Evolutionary conservation across 805 yeast species (phyloP).

Genomic region (Sungouiella thailandica): DNA sequence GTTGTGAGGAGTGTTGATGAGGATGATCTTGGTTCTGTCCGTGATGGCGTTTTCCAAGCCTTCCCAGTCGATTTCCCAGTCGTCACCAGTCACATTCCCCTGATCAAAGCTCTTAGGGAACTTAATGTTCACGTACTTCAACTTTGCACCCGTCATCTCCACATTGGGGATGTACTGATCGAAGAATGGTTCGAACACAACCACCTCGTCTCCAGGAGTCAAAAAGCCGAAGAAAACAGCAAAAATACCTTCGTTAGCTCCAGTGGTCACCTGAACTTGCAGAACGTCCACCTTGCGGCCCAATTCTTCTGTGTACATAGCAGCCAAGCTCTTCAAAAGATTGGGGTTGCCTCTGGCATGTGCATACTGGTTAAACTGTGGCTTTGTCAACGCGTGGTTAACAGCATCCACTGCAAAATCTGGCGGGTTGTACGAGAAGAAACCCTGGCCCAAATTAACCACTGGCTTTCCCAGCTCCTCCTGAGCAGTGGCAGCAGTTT

Average conservation of each 20-base stretch:
- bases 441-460: constrained; percentile 93
- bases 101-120: constrained; percentile 71
- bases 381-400: constrained; percentile 61
- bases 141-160: constrained; percentile 89
- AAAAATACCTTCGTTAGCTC: constrained; percentile 95
- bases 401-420: constrained; percentile 86
- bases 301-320: constrained; percentile 65
- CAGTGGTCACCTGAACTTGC: constrained; percentile 82
- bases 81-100: constrained; percentile 68
- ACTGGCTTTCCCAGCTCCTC: constrained; percentile 67
- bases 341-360: constrained; percentile 84
- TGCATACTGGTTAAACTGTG: constrained; percentile 87
- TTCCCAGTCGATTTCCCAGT: constrained; percentile 82
- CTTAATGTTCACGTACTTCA: constrained; percentile 78
- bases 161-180: constrained; percentile 95
- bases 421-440: constrained; percentile 95
- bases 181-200: constrained; percentile 94
- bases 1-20: constrained; percentile 92
- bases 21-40: constrained; percentile 75
- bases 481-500: constrained; percentile 85
- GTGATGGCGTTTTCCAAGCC: constrained; percentile 70
- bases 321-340: constrained; percentile 63
- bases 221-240: constrained; percentile 80
- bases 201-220: constrained; percentile 87
- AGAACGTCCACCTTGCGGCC: constrained; percentile 50